Conservation (phyloP, 495 filamentous ascomycete genomes). For the Neurospora discreta region DNA sequence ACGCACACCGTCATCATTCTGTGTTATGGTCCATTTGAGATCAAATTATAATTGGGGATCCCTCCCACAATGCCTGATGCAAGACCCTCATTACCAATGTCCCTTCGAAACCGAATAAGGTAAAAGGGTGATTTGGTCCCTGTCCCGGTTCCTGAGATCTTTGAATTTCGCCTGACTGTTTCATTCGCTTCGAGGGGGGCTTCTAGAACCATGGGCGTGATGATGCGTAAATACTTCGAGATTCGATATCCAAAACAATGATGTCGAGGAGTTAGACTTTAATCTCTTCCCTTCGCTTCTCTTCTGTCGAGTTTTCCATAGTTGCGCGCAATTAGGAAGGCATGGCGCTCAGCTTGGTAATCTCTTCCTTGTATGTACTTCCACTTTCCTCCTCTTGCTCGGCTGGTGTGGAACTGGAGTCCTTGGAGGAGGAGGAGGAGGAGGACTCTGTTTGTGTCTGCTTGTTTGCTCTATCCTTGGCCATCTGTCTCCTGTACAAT, state of each 20-base stretch:
- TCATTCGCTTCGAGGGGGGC: neutral
- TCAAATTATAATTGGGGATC: neutral
- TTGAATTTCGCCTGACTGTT: neutral
- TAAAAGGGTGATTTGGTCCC: neutral
- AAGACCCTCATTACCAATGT: neutral
- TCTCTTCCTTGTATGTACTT: neutral
- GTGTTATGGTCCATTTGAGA: neutral
- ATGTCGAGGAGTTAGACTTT: neutral
- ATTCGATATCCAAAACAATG: neutral
- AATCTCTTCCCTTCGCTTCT: neutral
- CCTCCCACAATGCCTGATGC: neutral
- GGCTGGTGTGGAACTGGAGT: neutral
- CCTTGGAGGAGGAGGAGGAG: neutral
- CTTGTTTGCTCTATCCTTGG: slow-evolving; percentile 10
- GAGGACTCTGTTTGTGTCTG: neutral
- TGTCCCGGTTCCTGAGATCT: neutral
- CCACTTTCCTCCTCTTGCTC: neutral
- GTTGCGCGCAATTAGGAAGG: neutral
- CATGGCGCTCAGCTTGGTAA: neutral
- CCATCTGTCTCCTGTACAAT: slow-evolving; percentile 10
- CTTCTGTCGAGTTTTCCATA: too few species aligned
- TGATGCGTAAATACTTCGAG: neutral
- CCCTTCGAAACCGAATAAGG: neutral
- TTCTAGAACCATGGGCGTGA: neutral
- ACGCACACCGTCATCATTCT: neutral